Evolutionary conservation across 2,329 filamentous ascomycete species (phyloP), one percentile per base, ranked within the genome.

Genomic region (Phyllosticta citrichinensis): DNA sequence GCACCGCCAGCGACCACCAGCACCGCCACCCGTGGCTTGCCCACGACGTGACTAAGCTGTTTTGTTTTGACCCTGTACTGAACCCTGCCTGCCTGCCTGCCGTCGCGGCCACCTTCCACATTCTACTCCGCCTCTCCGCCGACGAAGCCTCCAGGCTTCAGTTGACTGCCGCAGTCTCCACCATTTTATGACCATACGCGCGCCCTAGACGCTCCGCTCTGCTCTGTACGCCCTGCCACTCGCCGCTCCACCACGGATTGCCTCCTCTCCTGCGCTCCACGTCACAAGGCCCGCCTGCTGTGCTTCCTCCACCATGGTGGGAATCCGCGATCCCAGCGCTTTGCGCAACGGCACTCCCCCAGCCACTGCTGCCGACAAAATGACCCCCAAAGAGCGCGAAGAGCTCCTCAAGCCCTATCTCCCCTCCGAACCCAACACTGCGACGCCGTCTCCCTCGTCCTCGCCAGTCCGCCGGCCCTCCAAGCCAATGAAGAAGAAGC

Each of bases 341-440:
- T 72, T 76, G 64, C 71, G 69, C 59, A 64, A 65, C 56, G 68
- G 65, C 66, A 71, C 67, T 35, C 72, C 71, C 25, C 67, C 71
- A n/a, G 14, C 20, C 69, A 75, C 57, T 75, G 76, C 52, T 69
- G 70, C 52, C 71, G 74, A 58, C 22, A 82, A 35, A 72, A 72
- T 40, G 67, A 71, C 20, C 66, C 75, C 58, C 40, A 47, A 47
- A n/a, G 77, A 83, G 62, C 80, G 81, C 56, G 81, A 82, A 66
- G 72, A 72, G 40, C 71, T 83, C 52, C 55, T 83, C 54, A 79
- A 78, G 63, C 76, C 76, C 51, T 82, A 81, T 65, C 77, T 84
- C 1, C 81, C 81, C 12, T 71, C 77, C 12, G 68, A 68, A n/a
- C 22, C 60, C 50, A 20, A 33, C 30, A 51, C 9, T 35, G 24